phyloP scores from a whole-genome alignment of 176 grass and related monocot species.

The Ensete glaucum region DNA sequence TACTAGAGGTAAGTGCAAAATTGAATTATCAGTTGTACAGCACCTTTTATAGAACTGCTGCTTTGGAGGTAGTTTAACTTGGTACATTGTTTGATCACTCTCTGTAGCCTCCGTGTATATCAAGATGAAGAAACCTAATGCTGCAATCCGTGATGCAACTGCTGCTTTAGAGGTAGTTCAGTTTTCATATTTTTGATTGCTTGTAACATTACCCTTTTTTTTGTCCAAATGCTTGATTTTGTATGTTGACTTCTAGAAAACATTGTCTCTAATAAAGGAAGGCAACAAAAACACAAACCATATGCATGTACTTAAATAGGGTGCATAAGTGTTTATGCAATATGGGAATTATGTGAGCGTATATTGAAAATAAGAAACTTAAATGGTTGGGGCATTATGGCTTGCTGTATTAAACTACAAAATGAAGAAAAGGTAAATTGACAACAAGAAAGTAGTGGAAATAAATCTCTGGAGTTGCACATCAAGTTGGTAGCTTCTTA shows the following conservation, averaged over 20 bases:
- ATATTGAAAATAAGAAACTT: too few species aligned
- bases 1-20: conserved; percentile 50
- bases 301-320: not conserved
- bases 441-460: too few species aligned
- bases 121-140: conserved; percentile 94
- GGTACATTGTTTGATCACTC: not conserved
- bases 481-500: too few species aligned
- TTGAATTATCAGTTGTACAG: not conserved
- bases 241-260: not conserved
- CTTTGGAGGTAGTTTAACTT: not conserved
- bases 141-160: conserved; percentile 90
- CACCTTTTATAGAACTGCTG: too few species aligned
- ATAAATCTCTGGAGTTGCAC: too few species aligned
- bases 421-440: too few species aligned
- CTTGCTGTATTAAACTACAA: too few species aligned
- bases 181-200: conserved; percentile 1
- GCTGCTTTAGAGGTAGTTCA: conserved; percentile 65
- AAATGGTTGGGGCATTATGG: too few species aligned
- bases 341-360: too few species aligned
- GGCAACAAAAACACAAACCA: too few species aligned
- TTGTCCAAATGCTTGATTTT: not conserved
- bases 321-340: not conserved
- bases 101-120: conserved; percentile 77
- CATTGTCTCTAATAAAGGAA: not conserved
- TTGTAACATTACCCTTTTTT: not conserved